Conservation (phyloP, 305 asterid genomes). For the Solanum hybrid region DNA sequence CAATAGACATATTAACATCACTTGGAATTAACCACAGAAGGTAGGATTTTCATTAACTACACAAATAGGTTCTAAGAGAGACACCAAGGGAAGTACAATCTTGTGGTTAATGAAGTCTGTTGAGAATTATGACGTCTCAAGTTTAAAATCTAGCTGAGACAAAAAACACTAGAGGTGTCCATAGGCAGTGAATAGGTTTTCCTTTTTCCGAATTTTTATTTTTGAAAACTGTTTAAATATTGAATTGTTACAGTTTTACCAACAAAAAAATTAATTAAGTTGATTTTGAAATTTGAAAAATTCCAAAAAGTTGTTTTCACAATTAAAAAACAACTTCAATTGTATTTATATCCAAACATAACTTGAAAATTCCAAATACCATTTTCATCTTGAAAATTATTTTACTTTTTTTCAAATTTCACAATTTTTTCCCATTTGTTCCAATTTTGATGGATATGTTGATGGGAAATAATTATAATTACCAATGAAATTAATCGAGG, state of each 20-base stretch:
- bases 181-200: background rate
- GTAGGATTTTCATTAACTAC: background rate
- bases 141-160: background rate
- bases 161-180: background rate
- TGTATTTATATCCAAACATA: background rate
- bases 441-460: background rate
- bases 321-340: background rate
- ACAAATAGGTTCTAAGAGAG: background rate
- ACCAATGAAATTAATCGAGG: fast-evolving
- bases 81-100: background rate
- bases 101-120: too few species aligned
- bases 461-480: background rate
- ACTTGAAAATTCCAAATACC: background rate
- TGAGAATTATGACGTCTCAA: too few species aligned
- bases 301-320: background rate
- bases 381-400: background rate
- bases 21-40: background rate
- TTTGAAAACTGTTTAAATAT: too few species aligned
- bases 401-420: background rate
- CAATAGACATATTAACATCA: background rate
- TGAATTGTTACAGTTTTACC: background rate
- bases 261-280: background rate
- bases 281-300: background rate
- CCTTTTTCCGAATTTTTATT: too few species aligned
- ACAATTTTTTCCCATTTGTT: background rate